These are phyloP conservation scores for Geotrichum aggregatum DNA, from an alignment of 1,139 yeast genomes.

Conservation along the genomic window DNA sequence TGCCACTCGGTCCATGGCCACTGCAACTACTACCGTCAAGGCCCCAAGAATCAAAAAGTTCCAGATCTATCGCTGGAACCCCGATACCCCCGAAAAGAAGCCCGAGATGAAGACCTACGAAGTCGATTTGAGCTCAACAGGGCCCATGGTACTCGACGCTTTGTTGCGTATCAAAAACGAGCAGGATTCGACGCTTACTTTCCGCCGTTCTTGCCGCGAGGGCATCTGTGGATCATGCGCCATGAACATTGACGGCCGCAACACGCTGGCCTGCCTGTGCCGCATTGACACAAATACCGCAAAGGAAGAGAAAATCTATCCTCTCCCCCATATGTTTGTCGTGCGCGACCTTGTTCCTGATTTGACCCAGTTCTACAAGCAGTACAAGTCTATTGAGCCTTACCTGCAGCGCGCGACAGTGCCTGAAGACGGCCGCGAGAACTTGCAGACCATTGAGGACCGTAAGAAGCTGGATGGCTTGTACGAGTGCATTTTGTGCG, in stretches of 20 bases:
- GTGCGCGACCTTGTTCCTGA: conserved; percentile 97
- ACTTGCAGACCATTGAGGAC: conserved; percentile 85
- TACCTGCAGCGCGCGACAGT: conserved; percentile 77
- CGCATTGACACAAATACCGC: conserved; percentile 76
- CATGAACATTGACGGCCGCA: conserved; percentile 97
- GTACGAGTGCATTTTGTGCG: conserved; percentile 96
- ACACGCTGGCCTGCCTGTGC: conserved; percentile 94
- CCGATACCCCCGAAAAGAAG: conserved; percentile 91
- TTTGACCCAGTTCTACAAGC: conserved; percentile 94
- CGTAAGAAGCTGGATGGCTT: conserved; percentile 95
- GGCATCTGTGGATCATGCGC: conserved; percentile 99
- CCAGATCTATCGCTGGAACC: conserved; percentile 96
- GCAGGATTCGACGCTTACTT: conserved; percentile 90
- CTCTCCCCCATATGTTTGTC: conserved; percentile 97
- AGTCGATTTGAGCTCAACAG: conserved; percentile 84
- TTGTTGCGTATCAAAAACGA: conserved; percentile 90
- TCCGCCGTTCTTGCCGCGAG: conserved; percentile 98
- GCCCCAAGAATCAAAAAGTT: conserved; percentile 68
- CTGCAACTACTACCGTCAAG: conserved; percentile 27
- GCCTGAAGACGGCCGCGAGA: conserved; percentile 91
- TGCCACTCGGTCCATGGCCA: conserved; percentile 25
- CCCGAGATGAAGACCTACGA: conserved; percentile 82
- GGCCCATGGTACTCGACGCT: conserved; percentile 98
- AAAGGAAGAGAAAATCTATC: conserved; percentile 83
- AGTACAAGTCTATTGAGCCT: conserved; percentile 96